Percentiles rank a stretch among this genome's conserved stretches.
phyloP scores from a whole-genome alignment of 1,139 yeast genomes.

The Petasospora rhodanensis region DNA sequence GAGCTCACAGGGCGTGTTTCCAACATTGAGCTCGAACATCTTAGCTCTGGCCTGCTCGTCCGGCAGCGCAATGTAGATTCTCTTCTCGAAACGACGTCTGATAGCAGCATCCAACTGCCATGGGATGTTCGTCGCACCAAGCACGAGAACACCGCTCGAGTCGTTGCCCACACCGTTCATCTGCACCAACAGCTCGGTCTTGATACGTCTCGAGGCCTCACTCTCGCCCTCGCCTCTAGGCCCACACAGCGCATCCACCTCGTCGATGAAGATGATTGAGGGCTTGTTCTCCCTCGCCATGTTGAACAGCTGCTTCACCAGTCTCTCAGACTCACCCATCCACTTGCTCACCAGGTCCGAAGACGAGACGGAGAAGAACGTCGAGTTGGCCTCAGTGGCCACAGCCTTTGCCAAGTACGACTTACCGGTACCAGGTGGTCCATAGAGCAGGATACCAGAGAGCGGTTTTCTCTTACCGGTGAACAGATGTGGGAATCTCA shows the following conservation, averaged over 20 bases:
- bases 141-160: conserved; percentile 82
- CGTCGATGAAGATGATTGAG: conserved; percentile 92
- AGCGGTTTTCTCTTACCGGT: conserved; percentile 94
- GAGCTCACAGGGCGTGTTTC: conserved; percentile 80
- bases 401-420: conserved; percentile 96
- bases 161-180: conserved; percentile 99
- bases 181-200: conserved; percentile 92
- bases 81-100: conserved; percentile 90
- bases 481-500: conserved; percentile 89
- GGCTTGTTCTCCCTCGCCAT: conserved; percentile 98
- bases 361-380: conserved; percentile 91
- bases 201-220: conserved; percentile 93
- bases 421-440: conserved; percentile 99
- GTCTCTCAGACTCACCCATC: conserved; percentile 98
- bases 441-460: conserved; percentile 85
- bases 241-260: conserved; percentile 96
- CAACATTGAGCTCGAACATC: conserved; percentile 94
- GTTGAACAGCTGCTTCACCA: conserved; percentile 87
- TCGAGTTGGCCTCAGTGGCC: conserved; percentile 96
- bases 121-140: conserved; percentile 98
- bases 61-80: conserved; percentile 93
- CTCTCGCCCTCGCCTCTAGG: conserved; percentile 98
- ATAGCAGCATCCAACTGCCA: conserved; percentile 99
- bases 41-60: conserved; percentile 85
- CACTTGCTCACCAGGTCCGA: conserved; percentile 94